Base-by-base conservation (phyloP, 371 early-diverging fungal genomes). In the Haplosporangium sp. region DNA sequence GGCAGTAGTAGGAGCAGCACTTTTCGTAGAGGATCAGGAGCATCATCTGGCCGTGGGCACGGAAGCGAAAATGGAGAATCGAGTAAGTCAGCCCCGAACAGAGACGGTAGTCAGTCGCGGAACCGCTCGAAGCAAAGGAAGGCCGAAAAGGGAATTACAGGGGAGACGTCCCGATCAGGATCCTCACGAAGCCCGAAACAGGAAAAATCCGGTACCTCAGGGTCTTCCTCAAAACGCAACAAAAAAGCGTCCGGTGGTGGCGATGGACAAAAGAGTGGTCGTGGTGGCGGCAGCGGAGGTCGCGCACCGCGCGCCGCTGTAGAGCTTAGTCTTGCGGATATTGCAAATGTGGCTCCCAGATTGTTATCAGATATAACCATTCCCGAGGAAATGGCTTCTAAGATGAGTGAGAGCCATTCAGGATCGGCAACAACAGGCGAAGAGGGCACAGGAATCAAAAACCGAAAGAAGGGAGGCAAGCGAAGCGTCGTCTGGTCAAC, bases 401-500 rank as follows among this genome's bases (percentile, higher is more conserved):
- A 38, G 18, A 57, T 21, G 10, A 45, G 47, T 1, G 54, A 64
- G 38, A 46, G 29, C 40, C 14, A 18, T 29, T 16, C 60, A 0
- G 69, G 70, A 38, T 59, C 64, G 10, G 69, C 20, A 37, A 41
- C 53, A 5, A 43, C 47, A 0, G 53, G 41, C 36, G 46, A 52
- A 9, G 59, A 63, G 41, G 46, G 52, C 14, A 36, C 29, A 18
- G 62, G 74, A 18, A 45, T 42, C 20, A 67, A 55, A 21, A 52
- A 38, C 48, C 52, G 59, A 38, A 64, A 57, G 59, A 73, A 79
- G 54, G 52, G 63, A 1, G 54, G 57, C 23, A 52, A 55, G 45
- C 43, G 50, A 12, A 79, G 72, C 45, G 79, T 79, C 16, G 79
- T 79, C 20, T 73, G 73, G 79, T 79, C 79, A 16, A 70, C 71